Percentiles rank a stretch among this genome's conserved stretches.
phyloP scores from a whole-genome alignment of 306 rosid species.

The Rosa persica region DNA sequence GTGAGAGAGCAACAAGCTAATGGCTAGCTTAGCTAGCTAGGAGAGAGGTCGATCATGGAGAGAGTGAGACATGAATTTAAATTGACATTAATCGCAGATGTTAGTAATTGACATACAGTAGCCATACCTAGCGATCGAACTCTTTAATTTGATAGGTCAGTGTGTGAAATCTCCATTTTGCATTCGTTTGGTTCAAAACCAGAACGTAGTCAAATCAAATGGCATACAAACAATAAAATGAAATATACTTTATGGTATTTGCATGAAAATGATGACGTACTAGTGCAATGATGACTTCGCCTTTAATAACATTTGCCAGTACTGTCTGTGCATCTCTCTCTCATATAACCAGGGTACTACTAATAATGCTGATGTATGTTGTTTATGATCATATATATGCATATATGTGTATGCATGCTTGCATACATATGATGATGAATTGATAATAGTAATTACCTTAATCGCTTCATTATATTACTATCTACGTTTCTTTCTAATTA shows the following conservation, averaged over 20 bases:
- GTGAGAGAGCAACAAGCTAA: neutral
- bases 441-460: neutral
- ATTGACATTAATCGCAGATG: slow-evolving; percentile 13
- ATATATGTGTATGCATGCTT: neutral
- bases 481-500: neutral
- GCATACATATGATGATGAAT: neutral
- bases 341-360: neutral
- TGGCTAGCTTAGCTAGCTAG: neutral
- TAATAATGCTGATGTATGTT: neutral
- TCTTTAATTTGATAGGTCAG: neutral
- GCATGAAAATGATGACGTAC: slow-evolving; percentile 53
- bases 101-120: neutral
- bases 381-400: neutral
- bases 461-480: neutral
- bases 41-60: neutral
- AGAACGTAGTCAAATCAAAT: slow-evolving; percentile 31
- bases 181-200: slow-evolving; percentile 15
- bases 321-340: slow-evolving; percentile 5
- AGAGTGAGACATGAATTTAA: neutral
- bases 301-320: slow-evolving; percentile 41
- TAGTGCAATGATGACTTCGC: slow-evolving; percentile 40
- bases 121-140: neutral
- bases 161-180: neutral
- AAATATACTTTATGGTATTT: slow-evolving; percentile 14
- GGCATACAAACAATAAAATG: neutral